Evolutionary conservation across 768 basidiomycete genomes (phyloP).

Genomic region (Paxillus ammoniavirescens): DNA sequence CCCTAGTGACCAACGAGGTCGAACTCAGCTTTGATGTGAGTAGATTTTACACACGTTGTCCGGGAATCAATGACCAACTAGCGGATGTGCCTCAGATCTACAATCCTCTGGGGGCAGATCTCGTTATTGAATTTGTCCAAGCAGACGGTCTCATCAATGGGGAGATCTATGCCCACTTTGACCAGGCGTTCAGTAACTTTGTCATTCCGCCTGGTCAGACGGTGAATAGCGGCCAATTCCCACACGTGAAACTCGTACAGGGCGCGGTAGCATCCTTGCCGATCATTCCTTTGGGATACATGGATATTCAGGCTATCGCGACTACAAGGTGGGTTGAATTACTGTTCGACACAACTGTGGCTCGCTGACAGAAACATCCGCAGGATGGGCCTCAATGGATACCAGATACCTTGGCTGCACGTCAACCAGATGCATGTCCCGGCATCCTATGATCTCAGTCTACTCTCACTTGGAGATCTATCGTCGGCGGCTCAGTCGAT

Average conservation of each 20-base stretch:
- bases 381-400: constrained; percentile 52
- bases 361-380: background rate
- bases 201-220: constrained; percentile 56
- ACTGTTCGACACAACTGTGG: background rate
- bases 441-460: constrained; percentile 40
- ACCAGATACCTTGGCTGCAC: constrained; percentile 65
- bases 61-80: background rate
- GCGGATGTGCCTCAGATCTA: constrained; percentile 33
- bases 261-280: constrained; percentile 55
- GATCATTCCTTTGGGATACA: constrained; percentile 51
- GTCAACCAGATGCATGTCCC: constrained; percentile 53
- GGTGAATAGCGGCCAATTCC: constrained; percentile 58
- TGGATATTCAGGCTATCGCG: constrained; percentile 52
- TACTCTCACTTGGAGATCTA: constrained; percentile 19
- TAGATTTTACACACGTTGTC: background rate
- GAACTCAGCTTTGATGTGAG: constrained; percentile 57
- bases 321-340: constrained; percentile 37
- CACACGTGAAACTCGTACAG: constrained; percentile 56
- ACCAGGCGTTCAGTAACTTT: constrained; percentile 52
- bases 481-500: constrained; percentile 13
- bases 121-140: constrained; percentile 58
- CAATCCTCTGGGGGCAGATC: constrained; percentile 58
- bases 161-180: constrained; percentile 56
- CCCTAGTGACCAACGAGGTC: constrained; percentile 50
- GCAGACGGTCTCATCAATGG: constrained; percentile 53